Conservation (phyloP, 2,329 filamentous ascomycete species). For the Fusarium sp. region DNA sequence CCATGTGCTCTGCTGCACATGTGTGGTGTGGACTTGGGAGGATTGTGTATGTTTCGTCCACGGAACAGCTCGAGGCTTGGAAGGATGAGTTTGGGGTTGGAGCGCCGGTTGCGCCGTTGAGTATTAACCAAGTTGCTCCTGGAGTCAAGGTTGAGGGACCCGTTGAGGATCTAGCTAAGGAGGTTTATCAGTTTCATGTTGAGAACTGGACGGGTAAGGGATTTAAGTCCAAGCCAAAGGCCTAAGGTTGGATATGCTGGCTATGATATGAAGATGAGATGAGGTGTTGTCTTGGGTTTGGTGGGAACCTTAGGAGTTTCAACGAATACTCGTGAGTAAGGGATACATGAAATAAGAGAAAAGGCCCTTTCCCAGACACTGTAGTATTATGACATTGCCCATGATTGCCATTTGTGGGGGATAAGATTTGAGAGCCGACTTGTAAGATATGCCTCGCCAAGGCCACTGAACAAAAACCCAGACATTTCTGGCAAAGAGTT, state of each 20-base stretch:
- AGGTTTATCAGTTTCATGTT: conserved; percentile 46
- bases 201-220: conserved; percentile 31
- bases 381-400: too few relatives aligned
- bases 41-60: conserved; percentile 50
- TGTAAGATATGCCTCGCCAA: neutral
- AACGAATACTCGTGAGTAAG: too few relatives aligned
- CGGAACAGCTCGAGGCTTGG: conserved; percentile 46
- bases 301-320: too few relatives aligned
- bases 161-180: conserved; percentile 43
- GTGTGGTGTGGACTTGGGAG: conserved; percentile 50
- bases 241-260: neutral
- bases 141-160: conserved; percentile 46
- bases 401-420: too few relatives aligned
- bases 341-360: too few relatives aligned
- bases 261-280: neutral
- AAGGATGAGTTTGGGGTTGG: conserved; percentile 41
- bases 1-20: conserved; percentile 52
- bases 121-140: conserved; percentile 47
- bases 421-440: too few relatives aligned
- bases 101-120: conserved; percentile 38
- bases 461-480: neutral
- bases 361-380: too few relatives aligned
- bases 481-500: too few relatives aligned
- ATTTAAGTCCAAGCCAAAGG: conserved; percentile 19
- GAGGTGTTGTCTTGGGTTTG: neutral